Evolutionary conservation across 306 rosid species (phyloP).

Genomic region (Quercus rubra): DNA sequence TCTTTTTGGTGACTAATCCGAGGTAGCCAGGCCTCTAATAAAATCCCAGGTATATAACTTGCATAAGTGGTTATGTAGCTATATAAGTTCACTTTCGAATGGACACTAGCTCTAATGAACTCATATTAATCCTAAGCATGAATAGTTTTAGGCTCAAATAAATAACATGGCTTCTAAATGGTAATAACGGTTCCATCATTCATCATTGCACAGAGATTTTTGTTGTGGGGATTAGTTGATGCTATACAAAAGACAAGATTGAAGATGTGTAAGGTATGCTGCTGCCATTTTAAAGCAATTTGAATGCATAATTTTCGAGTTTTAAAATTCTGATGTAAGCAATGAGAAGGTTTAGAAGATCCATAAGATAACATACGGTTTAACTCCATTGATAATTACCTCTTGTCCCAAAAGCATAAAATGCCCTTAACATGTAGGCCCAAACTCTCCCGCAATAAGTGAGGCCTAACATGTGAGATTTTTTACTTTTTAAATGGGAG

Average conservation of each 20-base stretch:
- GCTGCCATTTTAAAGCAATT: not conserved
- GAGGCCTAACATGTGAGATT: too few species aligned
- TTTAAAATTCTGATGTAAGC: too few species aligned
- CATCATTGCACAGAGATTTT: constrained; percentile 10
- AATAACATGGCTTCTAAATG: not conserved
- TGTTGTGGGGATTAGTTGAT: constrained; percentile 16
- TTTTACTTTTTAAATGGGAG: too few species aligned
- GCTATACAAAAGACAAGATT: constrained; percentile 4
- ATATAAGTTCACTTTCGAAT: not conserved
- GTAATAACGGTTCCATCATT: not conserved
- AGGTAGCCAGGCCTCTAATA: too few species aligned
- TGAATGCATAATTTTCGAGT: not conserved
- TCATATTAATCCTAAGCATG: not conserved
- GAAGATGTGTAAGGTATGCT: constrained; percentile 22
- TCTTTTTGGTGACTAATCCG: too few species aligned
- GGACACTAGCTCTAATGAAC: not conserved
- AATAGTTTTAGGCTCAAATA: not conserved
- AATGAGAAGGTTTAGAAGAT: too few species aligned
- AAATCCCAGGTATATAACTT: too few species aligned
- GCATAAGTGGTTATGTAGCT: not conserved
- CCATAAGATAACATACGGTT: too few species aligned
- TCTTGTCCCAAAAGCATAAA: too few species aligned
- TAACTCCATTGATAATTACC: too few species aligned
- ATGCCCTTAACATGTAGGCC: too few species aligned
- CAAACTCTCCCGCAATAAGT: too few species aligned